Evolutionary conservation across 2,329 filamentous ascomycete species (phyloP), one percentile per base, ranked within the genome.

Genomic region (Fonsecaea pedrosoi): DNA sequence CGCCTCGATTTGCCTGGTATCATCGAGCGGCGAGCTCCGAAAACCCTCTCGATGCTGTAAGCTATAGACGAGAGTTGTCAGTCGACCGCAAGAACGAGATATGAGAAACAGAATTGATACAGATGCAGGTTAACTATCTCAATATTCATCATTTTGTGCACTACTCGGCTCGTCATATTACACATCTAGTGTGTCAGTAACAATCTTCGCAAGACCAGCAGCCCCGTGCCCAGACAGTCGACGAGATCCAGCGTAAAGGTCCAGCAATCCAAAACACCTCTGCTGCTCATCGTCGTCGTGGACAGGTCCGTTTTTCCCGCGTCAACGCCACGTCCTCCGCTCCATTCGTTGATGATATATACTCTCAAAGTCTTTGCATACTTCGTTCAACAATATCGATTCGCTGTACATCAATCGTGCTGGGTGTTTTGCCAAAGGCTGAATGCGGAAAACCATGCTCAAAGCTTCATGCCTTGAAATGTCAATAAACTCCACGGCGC

Each of bases 121-220:
- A 35, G 38, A 55, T 64, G 21, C 38, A 37, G 35, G 10, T 37
- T 21, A 37, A 32, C 13, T 54, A 30, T 48, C n/a, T 61, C 21
- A 61, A 57, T 69, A 18, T 59, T 69, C 66, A 69, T 66, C 62
- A 68, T 65, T 50, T 65, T 69, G 62, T 65, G 65, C 65, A 65
- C 57, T 65, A 64, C 38, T 67, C 54, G 57, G 56, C 50, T 67
- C 68, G 53, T 69, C 63, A 67, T 67, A 67, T 67, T 63, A 69
- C 68, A 67, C 62, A 63, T 64, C 18, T 42, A 21, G 57, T 60
- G 65, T 60, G 62, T 65, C 68, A 57, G 53, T 65, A 69, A 61
- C 62, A 69, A 53, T 58, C 63, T 60, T 35, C 60, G n/a, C 42
- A 57, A 40, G 58, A 60, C 56, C 34, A 64, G 42, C 32, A 64